Evolutionary conservation across 306 rosid genomes (phyloP).

Genomic region (Carpinus viminea): DNA sequence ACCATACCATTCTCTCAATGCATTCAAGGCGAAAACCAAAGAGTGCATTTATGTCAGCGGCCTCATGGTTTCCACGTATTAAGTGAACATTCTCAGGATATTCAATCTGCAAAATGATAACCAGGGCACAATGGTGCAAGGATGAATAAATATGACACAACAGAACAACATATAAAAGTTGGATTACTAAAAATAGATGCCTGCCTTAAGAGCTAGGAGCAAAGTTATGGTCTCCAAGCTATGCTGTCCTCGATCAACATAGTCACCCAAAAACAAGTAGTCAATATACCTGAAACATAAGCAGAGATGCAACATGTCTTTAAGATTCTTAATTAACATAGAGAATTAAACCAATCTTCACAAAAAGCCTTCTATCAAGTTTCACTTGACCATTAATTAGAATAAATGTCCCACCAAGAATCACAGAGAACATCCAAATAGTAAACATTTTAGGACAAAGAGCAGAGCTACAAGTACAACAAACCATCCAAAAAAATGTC

Average conservation of each 20-base stretch:
- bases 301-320: slow-evolving; percentile 19
- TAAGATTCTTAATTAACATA: slow-evolving; percentile 7
- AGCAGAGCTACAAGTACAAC: slow-evolving; percentile 12
- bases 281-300: slow-evolving; percentile 81
- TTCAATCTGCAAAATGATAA: slow-evolving; percentile 76
- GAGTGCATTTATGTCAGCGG: slow-evolving; percentile 98
- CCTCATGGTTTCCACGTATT: slow-evolving; percentile 99
- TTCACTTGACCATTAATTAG: slow-evolving; percentile 24
- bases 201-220: slow-evolving; percentile 96
- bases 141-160: slow-evolving; percentile 22
- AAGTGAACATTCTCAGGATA: slow-evolving; percentile 95
- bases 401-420: slow-evolving; percentile 23
- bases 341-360: slow-evolving; percentile 21
- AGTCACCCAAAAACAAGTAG: slow-evolving; percentile 98
- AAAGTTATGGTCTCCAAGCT: slow-evolving; percentile 98
- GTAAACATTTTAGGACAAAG: neutral
- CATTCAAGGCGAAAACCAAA: slow-evolving; percentile 99
- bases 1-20: slow-evolving; percentile 95
- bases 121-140: slow-evolving; percentile 22
- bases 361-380: slow-evolving; percentile 6
- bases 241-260: slow-evolving; percentile 99
- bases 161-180: slow-evolving; percentile 22
- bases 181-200: slow-evolving; percentile 29
- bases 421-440: slow-evolving; percentile 21
- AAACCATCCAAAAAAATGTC: slow-evolving; percentile 17